Evolutionary conservation across 2,329 filamentous ascomycete genomes (phyloP).

Genomic region (Aureobasidium subglaciale): DNA sequence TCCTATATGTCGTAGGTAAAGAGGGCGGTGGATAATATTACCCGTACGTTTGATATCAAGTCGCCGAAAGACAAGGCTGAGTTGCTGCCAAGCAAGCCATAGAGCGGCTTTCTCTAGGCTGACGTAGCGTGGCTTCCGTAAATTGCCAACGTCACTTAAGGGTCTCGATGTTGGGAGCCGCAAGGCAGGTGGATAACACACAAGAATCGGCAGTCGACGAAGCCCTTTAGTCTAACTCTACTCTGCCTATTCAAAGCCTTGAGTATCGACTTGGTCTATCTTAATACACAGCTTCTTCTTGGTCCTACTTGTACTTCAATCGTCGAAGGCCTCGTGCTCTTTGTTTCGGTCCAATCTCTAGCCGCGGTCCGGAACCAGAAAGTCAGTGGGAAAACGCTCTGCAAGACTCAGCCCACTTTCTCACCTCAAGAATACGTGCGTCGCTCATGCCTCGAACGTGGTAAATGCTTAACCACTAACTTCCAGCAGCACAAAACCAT

Average conservation of each 20-base stretch:
- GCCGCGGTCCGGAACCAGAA: not conserved
- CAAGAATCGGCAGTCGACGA: not conserved
- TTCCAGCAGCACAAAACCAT: not conserved
- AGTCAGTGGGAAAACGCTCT: not conserved
- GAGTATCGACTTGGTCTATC: not conserved
- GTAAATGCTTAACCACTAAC: not conserved
- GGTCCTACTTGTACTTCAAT: not conserved
- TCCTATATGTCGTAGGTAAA: no score
- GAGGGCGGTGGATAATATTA: not conserved
- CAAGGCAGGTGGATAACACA: not conserved
- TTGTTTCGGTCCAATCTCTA: slow-evolving; percentile 5
- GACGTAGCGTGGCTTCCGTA: no score
- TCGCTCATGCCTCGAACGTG: not conserved
- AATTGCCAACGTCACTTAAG: no score
- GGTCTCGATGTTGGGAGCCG: slow-evolving; percentile 1
- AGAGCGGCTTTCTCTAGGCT: no score
- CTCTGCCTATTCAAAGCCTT: not conserved
- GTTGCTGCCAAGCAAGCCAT: no score
- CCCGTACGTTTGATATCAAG: not conserved
- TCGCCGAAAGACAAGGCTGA: no score
- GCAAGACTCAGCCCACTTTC: not conserved
- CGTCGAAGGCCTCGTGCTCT: not conserved
- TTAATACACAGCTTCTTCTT: not conserved
- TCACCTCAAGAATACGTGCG: not conserved
- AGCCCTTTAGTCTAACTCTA: not conserved